A percentile compares a stretch with the other conserved stretches of the same genome.
Conservation (phyloP, 768 basidiomycete species). For the Thelephora aurantiotincta region DNA sequence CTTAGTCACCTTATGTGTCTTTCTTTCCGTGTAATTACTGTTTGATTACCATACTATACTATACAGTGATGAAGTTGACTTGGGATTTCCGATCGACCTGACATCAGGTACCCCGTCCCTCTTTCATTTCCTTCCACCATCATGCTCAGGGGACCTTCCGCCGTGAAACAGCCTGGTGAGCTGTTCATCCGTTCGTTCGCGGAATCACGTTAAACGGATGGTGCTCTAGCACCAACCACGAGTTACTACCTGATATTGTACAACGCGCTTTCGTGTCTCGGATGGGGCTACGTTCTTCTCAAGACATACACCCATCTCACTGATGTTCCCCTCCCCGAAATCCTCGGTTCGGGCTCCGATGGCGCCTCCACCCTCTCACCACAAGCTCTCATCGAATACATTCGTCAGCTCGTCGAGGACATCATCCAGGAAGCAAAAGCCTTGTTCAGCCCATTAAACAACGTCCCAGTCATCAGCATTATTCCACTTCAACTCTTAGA, state of each 20-base stretch:
- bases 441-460: background rate
- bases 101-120: no score
- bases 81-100: no score
- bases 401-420: background rate
- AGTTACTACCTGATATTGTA: conserved; percentile 60
- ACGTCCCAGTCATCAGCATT: conserved; percentile 18
- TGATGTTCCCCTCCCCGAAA: conserved; percentile 5
- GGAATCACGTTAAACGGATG: no score
- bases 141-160: no score
- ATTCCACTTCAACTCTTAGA: conserved; percentile 27
- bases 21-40: background rate
- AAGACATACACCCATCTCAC: conserved; percentile 35
- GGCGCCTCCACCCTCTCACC: conserved; percentile 1
- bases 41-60: no score
- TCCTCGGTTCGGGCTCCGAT: conserved; percentile 1
- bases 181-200: no score
- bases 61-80: no score
- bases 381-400: no score
- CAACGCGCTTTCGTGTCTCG: conserved; percentile 60
- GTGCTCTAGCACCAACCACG: conserved; percentile 2
- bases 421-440: background rate
- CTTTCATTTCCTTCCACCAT: no score
- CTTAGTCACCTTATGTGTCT: background rate
- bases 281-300: conserved; percentile 64
- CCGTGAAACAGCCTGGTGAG: no score